Conservation (phyloP, 2,329 filamentous ascomycete species). For the Thermothelomyces thermophilus region DNA sequence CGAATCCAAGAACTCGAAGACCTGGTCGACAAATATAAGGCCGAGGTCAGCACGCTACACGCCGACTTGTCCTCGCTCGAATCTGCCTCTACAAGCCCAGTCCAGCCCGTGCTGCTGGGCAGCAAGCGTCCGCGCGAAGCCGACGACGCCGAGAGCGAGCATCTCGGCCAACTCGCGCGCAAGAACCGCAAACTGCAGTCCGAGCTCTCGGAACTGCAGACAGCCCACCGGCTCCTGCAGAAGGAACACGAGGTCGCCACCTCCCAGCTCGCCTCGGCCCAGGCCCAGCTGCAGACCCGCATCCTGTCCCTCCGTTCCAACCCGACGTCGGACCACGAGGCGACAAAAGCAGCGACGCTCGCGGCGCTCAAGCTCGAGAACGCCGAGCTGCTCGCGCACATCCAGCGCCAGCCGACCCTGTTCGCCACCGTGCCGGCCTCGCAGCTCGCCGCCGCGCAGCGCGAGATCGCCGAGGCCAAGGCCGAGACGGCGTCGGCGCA, state of each 20-base stretch:
- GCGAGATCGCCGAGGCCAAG: constrained; percentile 67
- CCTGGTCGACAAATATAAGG: constrained; percentile 80
- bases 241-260: constrained; percentile 67
- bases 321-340: constrained; percentile 78
- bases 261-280: constrained; percentile 63
- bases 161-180: constrained; percentile 74
- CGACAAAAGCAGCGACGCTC: constrained; percentile 75
- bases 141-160: constrained; percentile 56
- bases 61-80: constrained; percentile 66
- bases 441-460: constrained; percentile 66
- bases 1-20: constrained; percentile 76
- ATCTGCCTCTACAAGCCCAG: constrained; percentile 29
- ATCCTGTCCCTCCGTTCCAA: constrained; percentile 86
- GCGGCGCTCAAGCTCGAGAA: constrained; percentile 77
- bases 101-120: constrained; percentile 39
- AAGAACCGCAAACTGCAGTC: constrained; percentile 85
- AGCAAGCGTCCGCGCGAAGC: constrained; percentile 60
- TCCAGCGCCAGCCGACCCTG: constrained; percentile 42
- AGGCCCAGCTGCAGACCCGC: constrained; percentile 66
- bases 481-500: constrained; percentile 65
- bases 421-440: constrained; percentile 66
- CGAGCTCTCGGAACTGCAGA: constrained; percentile 63
- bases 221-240: constrained; percentile 62
- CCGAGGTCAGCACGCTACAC: constrained; percentile 69
- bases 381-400: constrained; percentile 67